These are phyloP conservation scores for Ichthyophthirius multifiliis DNA, from an alignment of 169 alveolate species.

Conservation along the genomic window DNA sequence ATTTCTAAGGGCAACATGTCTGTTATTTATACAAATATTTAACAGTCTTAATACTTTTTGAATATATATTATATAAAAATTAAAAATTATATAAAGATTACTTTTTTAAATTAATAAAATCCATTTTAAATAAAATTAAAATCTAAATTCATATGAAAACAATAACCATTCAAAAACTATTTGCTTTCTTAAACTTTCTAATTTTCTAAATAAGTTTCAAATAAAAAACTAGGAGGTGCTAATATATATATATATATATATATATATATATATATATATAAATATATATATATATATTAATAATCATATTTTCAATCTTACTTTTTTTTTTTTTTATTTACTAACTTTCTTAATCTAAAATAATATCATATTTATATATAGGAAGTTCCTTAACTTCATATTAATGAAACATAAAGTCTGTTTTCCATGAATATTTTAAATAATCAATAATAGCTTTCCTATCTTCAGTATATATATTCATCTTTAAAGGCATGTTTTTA, in stretches of 20 bases:
- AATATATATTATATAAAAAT: neutral
- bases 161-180: too few species aligned
- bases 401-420: neutral
- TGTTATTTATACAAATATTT: neutral
- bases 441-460: neutral
- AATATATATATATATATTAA: too few species aligned
- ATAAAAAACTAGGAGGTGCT: too few species aligned
- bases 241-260: too few species aligned
- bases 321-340: neutral
- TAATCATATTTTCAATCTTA: too few species aligned
- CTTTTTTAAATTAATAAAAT: too few species aligned
- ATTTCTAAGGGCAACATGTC: neutral
- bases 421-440: constrained; percentile 3
- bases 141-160: too few species aligned
- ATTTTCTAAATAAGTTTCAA: too few species aligned
- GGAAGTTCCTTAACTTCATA: neutral
- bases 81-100: neutral
- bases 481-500: neutral
- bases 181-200: too few species aligned
- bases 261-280: too few species aligned
- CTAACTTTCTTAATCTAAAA: neutral
- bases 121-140: too few species aligned
- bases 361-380: neutral
- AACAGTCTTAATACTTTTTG: neutral
- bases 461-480: neutral